Conservation (phyloP, 108 stramenopile genomes). For the Fistulifera pelliculosa region DNA sequence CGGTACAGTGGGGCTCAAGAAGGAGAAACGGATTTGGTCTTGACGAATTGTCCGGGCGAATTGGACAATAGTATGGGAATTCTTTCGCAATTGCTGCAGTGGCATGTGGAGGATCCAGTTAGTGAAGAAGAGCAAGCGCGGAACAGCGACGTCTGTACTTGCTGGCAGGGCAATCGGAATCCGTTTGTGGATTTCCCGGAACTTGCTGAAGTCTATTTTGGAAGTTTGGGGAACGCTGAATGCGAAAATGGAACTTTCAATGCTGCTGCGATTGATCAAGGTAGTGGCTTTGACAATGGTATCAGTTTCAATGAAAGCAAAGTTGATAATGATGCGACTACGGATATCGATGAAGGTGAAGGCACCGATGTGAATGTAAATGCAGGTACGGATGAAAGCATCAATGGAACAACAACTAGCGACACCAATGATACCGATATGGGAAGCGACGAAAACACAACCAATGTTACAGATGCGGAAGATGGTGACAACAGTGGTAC, state of each 20-base stretch:
- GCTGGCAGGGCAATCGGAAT: constrained; percentile 61
- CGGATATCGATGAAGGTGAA: too few relatives aligned
- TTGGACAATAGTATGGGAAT: constrained; percentile 19
- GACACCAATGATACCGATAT: too few relatives aligned
- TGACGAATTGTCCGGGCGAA: constrained; percentile 4
- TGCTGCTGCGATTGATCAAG: too few relatives aligned
- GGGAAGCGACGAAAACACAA: neutral
- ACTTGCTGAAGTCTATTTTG: constrained; percentile 19
- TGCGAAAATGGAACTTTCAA: too few relatives aligned
- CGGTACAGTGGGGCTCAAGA: constrained; percentile 28
- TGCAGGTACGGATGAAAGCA: too few relatives aligned
- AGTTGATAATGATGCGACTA: too few relatives aligned
- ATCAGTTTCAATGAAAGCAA: too few relatives aligned
- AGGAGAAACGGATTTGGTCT: too few relatives aligned
- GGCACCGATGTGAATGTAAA: too few relatives aligned
- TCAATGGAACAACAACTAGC: too few relatives aligned
- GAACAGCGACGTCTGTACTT: constrained; percentile 27
- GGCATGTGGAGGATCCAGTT: constrained; percentile 45
- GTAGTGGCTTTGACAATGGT: neutral
- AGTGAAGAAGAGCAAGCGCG: constrained; percentile 28
- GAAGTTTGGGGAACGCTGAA: neutral
- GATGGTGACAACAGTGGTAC: too few relatives aligned
- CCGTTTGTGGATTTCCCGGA: constrained; percentile 60
- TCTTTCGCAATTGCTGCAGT: constrained; percentile 28
- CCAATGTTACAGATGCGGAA: neutral